A percentile compares a stretch with the other conserved stretches of the same genome.
Conservation (phyloP, 1,139 yeast species). For the Spencermartinsiella ligniputridi region DNA sequence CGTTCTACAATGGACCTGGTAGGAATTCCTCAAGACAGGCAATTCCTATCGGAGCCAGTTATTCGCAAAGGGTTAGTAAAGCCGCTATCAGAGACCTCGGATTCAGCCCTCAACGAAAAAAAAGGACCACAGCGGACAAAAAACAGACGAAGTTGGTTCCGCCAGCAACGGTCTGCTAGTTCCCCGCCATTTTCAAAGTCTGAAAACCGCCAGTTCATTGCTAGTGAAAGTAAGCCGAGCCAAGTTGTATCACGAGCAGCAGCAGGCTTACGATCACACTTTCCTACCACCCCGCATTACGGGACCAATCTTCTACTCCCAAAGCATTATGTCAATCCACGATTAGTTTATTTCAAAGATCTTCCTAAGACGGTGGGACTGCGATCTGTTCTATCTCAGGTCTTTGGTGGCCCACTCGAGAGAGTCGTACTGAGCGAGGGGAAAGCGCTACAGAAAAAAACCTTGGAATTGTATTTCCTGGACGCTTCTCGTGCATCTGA, state of each 20-base stretch:
- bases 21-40: not conserved
- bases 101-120: not conserved
- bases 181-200: not conserved
- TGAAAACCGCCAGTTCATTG: not conserved
- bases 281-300: not conserved
- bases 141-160: not conserved
- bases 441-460: not conserved
- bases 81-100: not conserved
- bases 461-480: conserved; percentile 25
- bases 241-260: not conserved
- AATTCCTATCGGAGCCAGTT: not conserved
- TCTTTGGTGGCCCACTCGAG: conserved; percentile 75
- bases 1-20: not conserved
- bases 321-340: not conserved
- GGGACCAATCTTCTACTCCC: not conserved
- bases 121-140: not conserved
- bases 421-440: conserved; percentile 34
- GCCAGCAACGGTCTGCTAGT: not conserved
- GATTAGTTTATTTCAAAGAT: not conserved
- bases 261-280: not conserved
- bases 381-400: conserved; percentile 50
- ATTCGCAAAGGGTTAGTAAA: not conserved
- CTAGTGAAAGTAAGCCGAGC: not conserved
- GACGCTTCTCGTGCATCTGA: conserved; percentile 50
- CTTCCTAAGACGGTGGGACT: conserved; percentile 44